Evolutionary conservation across 179 eudicot genomes (phyloP), one percentile per base, ranked within the genome.

Genomic region (Heliamphora pulchella): DNA sequence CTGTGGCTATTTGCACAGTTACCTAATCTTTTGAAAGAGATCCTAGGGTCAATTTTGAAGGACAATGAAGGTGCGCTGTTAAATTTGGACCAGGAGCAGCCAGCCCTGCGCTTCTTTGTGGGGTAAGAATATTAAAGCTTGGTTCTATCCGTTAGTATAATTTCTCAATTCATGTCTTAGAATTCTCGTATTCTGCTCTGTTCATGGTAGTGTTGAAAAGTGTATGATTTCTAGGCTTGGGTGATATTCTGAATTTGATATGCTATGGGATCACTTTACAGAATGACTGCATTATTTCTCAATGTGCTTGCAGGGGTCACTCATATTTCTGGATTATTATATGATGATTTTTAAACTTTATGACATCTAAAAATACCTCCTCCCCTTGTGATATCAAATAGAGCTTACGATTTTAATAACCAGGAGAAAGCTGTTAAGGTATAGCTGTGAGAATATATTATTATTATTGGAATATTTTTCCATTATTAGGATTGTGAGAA

Each of bases 11-110:
- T 96, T 89, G 97, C 98, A 0, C 99, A 96, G 83, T 79, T 96
- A 77, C 99, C 99, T 77, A 97, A 92, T 58, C 96, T 96, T 81
- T 83, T 96, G 83, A 96, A 92, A 86, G 98, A 96, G 86, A 94
- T 92, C 75, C 86, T 96, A 77, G 98, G 98, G 48, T 94, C 99
- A 43, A 94, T 96, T 79, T 80, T 96, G 17, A 96, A 94, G 86
- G 98, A 94, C 63, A 94, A 90, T 83, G 99, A 96, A 87, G 99
- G 99, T 80, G 93, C 98, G 22, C 81, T 96, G 80, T 85, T 96
- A 84, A 96, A 96, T 86, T 86, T 96, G 88, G 99, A 94, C 81
- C 99, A 92, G 86, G 98, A 96, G 86, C 99, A 96, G 82, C 99
- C 99, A 80, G 96, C 98, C 69, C 87, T 96, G 88, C 98, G 98